Evolutionary conservation across 2,329 filamentous ascomycete species (phyloP), one percentile per base, ranked within the genome.

Genomic region (Colletotrichum chrysophilum): DNA sequence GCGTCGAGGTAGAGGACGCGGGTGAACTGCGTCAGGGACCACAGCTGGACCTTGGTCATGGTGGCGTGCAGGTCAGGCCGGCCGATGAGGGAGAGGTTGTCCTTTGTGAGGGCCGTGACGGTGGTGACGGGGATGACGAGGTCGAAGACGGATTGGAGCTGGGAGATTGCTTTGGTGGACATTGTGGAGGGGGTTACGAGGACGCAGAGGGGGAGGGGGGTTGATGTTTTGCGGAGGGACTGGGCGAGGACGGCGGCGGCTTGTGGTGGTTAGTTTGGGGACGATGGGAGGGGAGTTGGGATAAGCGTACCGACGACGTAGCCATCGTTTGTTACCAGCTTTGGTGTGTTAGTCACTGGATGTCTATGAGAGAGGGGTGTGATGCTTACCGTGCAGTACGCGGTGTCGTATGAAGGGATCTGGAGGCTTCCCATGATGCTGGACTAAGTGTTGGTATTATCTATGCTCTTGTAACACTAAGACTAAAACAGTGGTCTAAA

Each of bases 41-140:
- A 94, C 14, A 94, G 86, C 72, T 92, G 89, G 79, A 94, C 92
- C 84, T 94, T 94, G 48, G 93, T 94, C 81, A 94, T 94, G 62
- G 92, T 91, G 64, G 91, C 91, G 75, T 91, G 87, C 30, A 94
- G 86, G 80, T 94, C 93, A 43, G 91, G 89, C 26, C 93, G 90
- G 77, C 91, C 89, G 91, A 94, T 94, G 72, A 94, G 86, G 83
- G 90, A 91, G 69, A 94, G 89, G 78, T 94, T 94, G 60, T 89
- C 43, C 16, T 70, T 30, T 1, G 71, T 43, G 21, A 65, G 58
- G 26, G 64, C 66, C 26, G 66, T 30, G 9, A 79, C n/a, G 12
- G 74, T 28, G 7, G 64, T 28, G 5, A 78, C 76, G 36, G 77
- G 71, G 12, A 79, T 60, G 43, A 78, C 64, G 2, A 62, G 38